A percentile compares a stretch with the other conserved stretches of the same genome.
phyloP scores from a whole-genome alignment of 257 asterid species.

The Fraxinus excelsior region DNA sequence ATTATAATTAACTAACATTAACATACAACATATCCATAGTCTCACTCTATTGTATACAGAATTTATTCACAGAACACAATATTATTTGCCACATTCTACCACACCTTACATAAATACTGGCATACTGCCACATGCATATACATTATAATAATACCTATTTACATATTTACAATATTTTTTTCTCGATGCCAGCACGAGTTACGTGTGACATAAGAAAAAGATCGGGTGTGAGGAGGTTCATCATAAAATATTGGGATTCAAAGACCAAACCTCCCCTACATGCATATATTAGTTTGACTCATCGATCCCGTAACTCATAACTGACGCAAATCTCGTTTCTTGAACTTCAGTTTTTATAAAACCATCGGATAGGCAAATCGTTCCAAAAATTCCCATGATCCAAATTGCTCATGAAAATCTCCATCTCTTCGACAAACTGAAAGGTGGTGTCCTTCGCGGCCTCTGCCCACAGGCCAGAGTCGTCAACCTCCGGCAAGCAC shows the following conservation, averaged over 20 bases:
- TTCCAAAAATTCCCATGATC: slow-evolving; percentile 23
- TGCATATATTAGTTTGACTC: background rate
- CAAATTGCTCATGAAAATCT: slow-evolving; percentile 29
- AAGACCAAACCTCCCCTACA: background rate
- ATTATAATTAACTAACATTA: background rate
- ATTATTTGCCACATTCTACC: background rate
- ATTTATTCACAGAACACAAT: background rate
- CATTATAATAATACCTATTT: background rate
- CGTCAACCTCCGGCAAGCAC: slow-evolving; percentile 54
- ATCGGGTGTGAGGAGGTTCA: background rate
- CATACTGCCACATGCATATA: background rate
- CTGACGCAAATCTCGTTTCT: background rate
- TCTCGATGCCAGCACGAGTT: background rate
- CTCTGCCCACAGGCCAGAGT: slow-evolving; percentile 61
- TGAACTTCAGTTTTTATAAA: slow-evolving; percentile 16
- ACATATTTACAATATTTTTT: background rate
- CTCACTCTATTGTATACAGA: background rate
- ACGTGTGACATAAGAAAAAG: background rate
- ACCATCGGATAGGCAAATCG: slow-evolving; percentile 39
- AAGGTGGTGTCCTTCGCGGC: slow-evolving; percentile 55
- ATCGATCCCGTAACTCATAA: background rate
- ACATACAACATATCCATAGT: background rate
- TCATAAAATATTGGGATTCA: background rate
- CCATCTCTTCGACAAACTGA: slow-evolving; percentile 44
- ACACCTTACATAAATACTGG: background rate